Conservation (phyloP, 2,329 filamentous ascomycete genomes). For the Xylariales sp. region DNA sequence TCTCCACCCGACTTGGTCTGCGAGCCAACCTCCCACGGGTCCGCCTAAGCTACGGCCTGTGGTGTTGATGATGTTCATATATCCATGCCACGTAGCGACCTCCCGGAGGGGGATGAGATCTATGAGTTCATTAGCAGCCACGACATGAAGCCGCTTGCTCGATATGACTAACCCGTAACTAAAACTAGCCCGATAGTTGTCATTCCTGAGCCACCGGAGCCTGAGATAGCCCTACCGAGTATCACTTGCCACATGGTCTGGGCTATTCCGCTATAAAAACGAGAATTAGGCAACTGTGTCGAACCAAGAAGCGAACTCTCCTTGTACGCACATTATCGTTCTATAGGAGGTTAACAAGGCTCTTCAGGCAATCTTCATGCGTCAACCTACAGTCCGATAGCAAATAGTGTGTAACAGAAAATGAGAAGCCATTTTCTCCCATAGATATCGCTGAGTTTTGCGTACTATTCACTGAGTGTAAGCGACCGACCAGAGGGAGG, state of each 20-base stretch:
- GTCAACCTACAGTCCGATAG: slow-evolving; percentile 41
- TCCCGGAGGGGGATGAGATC: slow-evolving; percentile 49
- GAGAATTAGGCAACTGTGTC: neutral
- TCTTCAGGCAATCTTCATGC: too few relatives aligned
- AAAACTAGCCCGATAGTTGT: slow-evolving; percentile 45
- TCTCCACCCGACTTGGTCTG: slow-evolving; percentile 61
- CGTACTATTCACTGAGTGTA: too few relatives aligned
- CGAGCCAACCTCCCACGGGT: slow-evolving; percentile 55
- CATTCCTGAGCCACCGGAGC: slow-evolving; percentile 48
- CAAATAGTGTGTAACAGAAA: slow-evolving; percentile 45
- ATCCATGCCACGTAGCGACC: slow-evolving; percentile 44
- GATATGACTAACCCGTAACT: slow-evolving; percentile 44
- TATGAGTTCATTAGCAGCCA: too few relatives aligned
- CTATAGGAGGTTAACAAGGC: neutral
- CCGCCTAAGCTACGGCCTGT: slow-evolving; percentile 48
- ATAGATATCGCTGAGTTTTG: slow-evolving; percentile 54
- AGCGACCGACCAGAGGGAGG: too few relatives aligned
- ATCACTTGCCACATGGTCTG: slow-evolving; percentile 44
- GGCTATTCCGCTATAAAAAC: slow-evolving; percentile 35
- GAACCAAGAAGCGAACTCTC: too few relatives aligned
- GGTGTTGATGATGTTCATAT: slow-evolving; percentile 47
- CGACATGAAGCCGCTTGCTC: too few relatives aligned
- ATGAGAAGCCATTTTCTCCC: slow-evolving; percentile 48
- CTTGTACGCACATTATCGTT: slow-evolving; percentile 1
- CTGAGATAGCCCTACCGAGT: slow-evolving; percentile 46